Base-by-base conservation (phyloP, 2,329 filamentous ascomycete genomes). In the Periconia sp. region DNA sequence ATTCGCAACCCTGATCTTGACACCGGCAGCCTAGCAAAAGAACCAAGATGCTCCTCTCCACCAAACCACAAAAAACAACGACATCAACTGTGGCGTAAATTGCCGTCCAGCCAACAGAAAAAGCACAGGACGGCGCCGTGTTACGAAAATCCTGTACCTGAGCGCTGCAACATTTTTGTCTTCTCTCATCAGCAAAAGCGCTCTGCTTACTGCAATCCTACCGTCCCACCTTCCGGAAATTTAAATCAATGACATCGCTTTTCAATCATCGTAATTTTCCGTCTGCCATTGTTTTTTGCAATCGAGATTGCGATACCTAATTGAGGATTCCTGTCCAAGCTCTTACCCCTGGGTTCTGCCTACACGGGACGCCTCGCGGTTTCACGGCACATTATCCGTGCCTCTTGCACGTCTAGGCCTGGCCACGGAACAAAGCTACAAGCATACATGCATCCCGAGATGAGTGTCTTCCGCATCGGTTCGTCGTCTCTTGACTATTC, bases 61-160 rank as follows among this genome's bases (percentile, higher is more conserved):
- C 23, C 23, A 8, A 27, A 27, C n/a, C n/a, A n/a, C 23, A 27
- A 27, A 27, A 27, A 27, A 27, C 3, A 27, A 27, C 23, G 8
- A 27, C 3, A 27, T 27, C 23, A 27, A 27, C 8, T 8, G 23
- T 8, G 23, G 23, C 8, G 23, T 27, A 27, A 27, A 27, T 27
- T 27, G 5, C 23, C 23, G 23, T n/a, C 23, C 23, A 27, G 23
- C 23, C 8, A 27, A 27, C 23, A 27, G 23, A 27, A 27, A 27
- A 27, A 27, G 23, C 3, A 27, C 23, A 27, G 8, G 23, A 27
- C 23, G n/a, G n/a, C 23, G 23, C 23, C 23, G 9, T 18, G 11
- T 27, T 17, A 8, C 35, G 14, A 27, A 20, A 42, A 49, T 49
- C 51, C 42, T 49, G 51, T 53, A 49, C 51, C 51, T 53, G 51